A percentile compares a stretch with the other conserved stretches of the same genome.
Evolutionary conservation across 352 stramenopile genomes (phyloP).

Genomic region (Phytopythium boreale): DNA sequence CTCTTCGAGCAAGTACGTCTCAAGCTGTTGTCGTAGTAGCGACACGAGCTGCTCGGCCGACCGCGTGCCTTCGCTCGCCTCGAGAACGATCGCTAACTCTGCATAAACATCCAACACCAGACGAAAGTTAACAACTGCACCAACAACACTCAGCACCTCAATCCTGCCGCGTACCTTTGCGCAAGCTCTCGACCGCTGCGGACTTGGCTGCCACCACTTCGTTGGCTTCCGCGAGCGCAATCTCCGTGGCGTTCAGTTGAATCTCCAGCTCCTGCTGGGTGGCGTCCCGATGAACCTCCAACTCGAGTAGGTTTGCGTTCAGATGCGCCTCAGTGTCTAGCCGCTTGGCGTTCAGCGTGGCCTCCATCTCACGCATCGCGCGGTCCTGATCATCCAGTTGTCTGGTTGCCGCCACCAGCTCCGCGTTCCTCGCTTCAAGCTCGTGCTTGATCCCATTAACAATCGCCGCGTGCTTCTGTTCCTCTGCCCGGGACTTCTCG

Average conservation of each 20-base stretch:
- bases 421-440: conserved; percentile 8
- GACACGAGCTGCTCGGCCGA: conserved; percentile 31
- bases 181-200: conserved; percentile 48
- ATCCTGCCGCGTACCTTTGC: conserved; percentile 28
- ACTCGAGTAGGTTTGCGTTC: background rate
- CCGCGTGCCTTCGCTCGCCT: conserved; percentile 15
- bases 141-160: background rate
- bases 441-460: conserved; percentile 9
- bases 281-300: background rate
- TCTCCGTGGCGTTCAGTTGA: conserved; percentile 14
- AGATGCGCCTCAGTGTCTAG: background rate
- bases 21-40: conserved; percentile 43
- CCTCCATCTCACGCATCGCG: conserved; percentile 13
- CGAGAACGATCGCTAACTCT: conserved; percentile 32
- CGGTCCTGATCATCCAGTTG: conserved; percentile 4
- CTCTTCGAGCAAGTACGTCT: conserved; percentile 41
- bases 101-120: background rate
- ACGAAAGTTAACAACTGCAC: background rate
- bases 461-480: conserved; percentile 9
- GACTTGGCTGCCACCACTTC: conserved; percentile 31
- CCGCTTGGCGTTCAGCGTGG: conserved; percentile 11
- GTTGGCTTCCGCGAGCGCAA: conserved; percentile 21
- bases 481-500: conserved; percentile 12
- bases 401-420: conserved; percentile 7
- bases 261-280: conserved; percentile 9